Evolutionary conservation across 441 rosid genomes (phyloP), one percentile per base, ranked within the genome.

Genomic region (Adansonia grandidieri): DNA sequence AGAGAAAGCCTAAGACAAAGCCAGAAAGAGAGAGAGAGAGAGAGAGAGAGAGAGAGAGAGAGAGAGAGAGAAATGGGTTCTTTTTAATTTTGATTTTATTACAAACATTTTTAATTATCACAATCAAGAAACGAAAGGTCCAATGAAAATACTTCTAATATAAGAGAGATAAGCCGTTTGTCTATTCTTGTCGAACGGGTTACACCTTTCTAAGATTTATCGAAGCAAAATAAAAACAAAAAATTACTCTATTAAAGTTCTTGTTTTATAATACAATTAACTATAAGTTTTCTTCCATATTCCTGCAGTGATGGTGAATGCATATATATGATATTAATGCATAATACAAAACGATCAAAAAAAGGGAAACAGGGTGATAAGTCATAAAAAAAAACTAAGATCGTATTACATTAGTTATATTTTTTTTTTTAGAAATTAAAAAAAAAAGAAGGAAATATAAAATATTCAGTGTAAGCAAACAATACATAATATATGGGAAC

Each of bases 21-120:
- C 20, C 17, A 13, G 58, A 47, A 11, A 13, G 20, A 53, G 64
- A 54, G 40, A 54, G 70, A 24, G 76, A 17, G 76, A 76, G 71
- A 58, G n/a, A 45, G 73, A 47, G 17, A 13, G 20, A 53, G 64
- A 54, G 40, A 54, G 70, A 24, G 76, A 17, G 76, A 76, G 71
- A 58, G n/a, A 45, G 73, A 47, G 17, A 13, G 20, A 53, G 64
- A 54, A 37, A 56, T 2, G 15, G 51, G 50, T 4, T 72, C 63
- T 72, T 72, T 72, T 54, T 9, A 32, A 50, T 54, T 51, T 50
- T 19, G n/a, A 53, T 69, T 51, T n/a, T 54, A 32, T 24, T 51
- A 32, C 61, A 69, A 69, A 48, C 60, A n/a, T 32, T 71, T 4
- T 54, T n/a, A 15, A 53, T 10, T 15, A 28, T 51, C 74, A 24